A percentile compares a stretch with the other conserved stretches of the same genome.
Conservation (phyloP, 106 monocot genomes). For the Dendrobium huoshanense region DNA sequence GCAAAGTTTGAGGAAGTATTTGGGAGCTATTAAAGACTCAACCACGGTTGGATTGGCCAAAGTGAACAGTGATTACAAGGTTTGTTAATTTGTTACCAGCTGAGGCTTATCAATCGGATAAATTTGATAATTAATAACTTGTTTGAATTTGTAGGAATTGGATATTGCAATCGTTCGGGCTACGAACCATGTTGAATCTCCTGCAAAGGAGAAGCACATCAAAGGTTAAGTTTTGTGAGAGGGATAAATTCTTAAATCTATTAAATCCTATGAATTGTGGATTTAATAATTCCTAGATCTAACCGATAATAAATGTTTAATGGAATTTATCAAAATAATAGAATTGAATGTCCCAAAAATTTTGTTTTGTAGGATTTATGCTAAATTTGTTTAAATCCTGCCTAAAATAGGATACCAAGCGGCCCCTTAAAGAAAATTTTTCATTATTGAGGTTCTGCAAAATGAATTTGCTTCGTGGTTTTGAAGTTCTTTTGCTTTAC, state of each 20-base stretch:
- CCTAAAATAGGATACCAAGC: too few relatives aligned
- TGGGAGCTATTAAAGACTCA: constrained; percentile 89
- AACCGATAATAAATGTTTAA: too few relatives aligned
- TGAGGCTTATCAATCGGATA: neutral
- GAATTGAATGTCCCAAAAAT: too few relatives aligned
- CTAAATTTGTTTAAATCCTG: too few relatives aligned
- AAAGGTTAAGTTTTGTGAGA: constrained; percentile 30
- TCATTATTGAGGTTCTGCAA: too few relatives aligned
- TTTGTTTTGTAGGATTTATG: too few relatives aligned
- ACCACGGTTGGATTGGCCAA: constrained; percentile 87
- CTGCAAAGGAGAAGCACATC: constrained; percentile 87
- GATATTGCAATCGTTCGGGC: constrained; percentile 87
- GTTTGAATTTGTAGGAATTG: constrained; percentile 47
- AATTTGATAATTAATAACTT: constrained; percentile 1
- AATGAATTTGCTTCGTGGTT: neutral
- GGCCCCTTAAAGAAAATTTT: neutral
- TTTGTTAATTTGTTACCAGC: neutral
- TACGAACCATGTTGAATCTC: constrained; percentile 84
- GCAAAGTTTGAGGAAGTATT: constrained; percentile 67
- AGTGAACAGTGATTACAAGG: constrained; percentile 97
- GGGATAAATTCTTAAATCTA: too few relatives aligned
- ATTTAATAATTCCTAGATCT: too few relatives aligned
- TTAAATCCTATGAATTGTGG: too few relatives aligned
- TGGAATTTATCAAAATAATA: too few relatives aligned
- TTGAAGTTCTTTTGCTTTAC: neutral